A percentile compares a stretch with the other conserved stretches of the same genome.
These are phyloP conservation scores for Debaryomyces psychrophilus DNA, from an alignment of 1,139 yeast genomes.

Conservation along the genomic window DNA sequence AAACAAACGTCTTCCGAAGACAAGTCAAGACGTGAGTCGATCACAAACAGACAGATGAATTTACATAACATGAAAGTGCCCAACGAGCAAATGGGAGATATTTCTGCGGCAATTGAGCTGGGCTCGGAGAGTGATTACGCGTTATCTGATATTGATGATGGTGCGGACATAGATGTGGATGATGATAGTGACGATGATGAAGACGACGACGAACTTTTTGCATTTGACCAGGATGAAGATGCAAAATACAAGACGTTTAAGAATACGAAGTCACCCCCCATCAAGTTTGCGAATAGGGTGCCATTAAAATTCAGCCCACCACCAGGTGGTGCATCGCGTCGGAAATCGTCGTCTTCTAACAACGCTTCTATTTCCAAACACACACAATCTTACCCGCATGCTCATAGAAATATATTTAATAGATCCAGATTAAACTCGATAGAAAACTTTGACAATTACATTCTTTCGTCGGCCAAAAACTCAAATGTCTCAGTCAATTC, in stretches of 20 bases:
- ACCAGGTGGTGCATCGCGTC: constrained; percentile 31
- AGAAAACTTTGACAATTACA: constrained; percentile 48
- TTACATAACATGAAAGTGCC: constrained; percentile 53
- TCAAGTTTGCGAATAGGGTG: constrained; percentile 49
- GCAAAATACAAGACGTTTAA: constrained; percentile 17
- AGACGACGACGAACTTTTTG: constrained; percentile 32
- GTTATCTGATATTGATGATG: constrained; percentile 29
- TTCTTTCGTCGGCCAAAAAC: constrained; percentile 43
- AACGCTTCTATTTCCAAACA: constrained; percentile 21
- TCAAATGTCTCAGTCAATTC: constrained; percentile 41
- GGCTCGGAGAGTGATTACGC: constrained; percentile 54
- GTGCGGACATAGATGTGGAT: constrained; percentile 11
- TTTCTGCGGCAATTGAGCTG: constrained; percentile 38
- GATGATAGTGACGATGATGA: constrained; percentile 15
- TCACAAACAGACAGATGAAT: constrained; percentile 50
- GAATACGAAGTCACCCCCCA: constrained; percentile 35
- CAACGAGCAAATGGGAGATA: constrained; percentile 25
- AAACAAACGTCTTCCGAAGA: constrained; percentile 17
- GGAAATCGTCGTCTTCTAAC: constrained; percentile 30
- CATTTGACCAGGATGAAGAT: constrained; percentile 47
- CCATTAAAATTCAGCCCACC: constrained; percentile 49
- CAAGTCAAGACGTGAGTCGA: constrained; percentile 53
- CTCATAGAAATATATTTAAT: constrained; percentile 35
- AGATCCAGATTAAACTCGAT: constrained; percentile 48
- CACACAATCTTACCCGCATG: constrained; percentile 19